phyloP scores from a whole-genome alignment of 75 land plant species.

The Picea glauca region DNA sequence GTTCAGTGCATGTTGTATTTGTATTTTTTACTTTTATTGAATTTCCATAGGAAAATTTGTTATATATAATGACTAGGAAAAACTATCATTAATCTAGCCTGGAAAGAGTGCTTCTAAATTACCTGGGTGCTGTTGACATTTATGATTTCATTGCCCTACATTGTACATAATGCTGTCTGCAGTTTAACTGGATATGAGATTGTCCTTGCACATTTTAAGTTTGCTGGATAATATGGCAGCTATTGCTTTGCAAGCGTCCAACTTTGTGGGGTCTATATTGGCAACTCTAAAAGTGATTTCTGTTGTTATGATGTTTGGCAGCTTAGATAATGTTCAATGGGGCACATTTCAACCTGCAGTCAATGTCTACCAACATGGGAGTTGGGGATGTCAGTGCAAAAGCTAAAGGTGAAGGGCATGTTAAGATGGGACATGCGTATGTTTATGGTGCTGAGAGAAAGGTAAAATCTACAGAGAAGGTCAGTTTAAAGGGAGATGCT shows the following conservation, averaged over 20 bases:
- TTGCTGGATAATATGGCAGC: background rate
- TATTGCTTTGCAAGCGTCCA: background rate
- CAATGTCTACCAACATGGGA: background rate
- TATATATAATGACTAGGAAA: too few species aligned
- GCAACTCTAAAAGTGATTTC: background rate
- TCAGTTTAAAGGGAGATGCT: background rate
- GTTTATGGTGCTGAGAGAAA: background rate
- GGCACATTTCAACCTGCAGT: background rate
- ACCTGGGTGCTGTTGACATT: too few species aligned
- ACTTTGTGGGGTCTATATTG: background rate
- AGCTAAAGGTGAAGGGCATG: background rate
- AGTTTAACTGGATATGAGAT: background rate
- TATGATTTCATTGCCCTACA: background rate
- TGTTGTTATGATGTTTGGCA: background rate
- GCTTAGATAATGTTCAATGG: background rate
- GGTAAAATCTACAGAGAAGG: background rate
- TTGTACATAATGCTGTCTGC: background rate
- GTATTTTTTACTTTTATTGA: too few species aligned
- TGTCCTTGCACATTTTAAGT: background rate
- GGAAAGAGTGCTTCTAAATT: too few species aligned
- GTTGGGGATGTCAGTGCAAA: conserved; percentile 1
- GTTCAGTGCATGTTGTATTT: too few species aligned
- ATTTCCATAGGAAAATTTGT: too few species aligned
- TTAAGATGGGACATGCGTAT: conserved; percentile 4
- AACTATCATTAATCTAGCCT: too few species aligned